phyloP scores from a whole-genome alignment of 2,329 filamentous ascomycete species.

The Xylariomycetidae sp. region DNA sequence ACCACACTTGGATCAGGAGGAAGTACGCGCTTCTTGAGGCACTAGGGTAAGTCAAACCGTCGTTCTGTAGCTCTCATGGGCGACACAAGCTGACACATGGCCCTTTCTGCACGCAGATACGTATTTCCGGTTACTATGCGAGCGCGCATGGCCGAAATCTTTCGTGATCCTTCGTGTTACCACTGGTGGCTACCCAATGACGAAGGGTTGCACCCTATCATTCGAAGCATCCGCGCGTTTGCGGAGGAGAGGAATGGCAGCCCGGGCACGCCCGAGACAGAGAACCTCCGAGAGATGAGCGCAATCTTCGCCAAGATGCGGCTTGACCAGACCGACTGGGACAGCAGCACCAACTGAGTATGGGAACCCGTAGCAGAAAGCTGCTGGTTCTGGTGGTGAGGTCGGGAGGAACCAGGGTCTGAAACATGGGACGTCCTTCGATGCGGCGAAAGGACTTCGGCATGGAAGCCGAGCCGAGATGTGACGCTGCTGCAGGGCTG shows the following conservation, averaged over 20 bases:
- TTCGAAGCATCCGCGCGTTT: conserved; percentile 73
- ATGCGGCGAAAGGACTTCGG: conserved; percentile 19
- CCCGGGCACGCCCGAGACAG: conserved; percentile 49
- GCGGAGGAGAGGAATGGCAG: conserved; percentile 68
- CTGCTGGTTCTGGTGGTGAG: not conserved
- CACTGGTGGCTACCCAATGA: conserved; percentile 89
- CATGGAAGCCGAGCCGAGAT: conserved; percentile 20
- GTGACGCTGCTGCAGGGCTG: conserved; percentile 19
- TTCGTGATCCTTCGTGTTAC: conserved; percentile 63
- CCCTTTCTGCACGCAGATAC: conserved; percentile 51
- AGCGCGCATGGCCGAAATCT: conserved; percentile 67
- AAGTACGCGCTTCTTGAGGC: conserved; percentile 75
- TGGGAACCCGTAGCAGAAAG: not conserved
- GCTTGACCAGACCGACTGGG: conserved; percentile 31
- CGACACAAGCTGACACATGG: not conserved
- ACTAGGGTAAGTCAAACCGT: conserved; percentile 60
- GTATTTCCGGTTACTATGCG: conserved; percentile 74
- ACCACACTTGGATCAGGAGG: conserved; percentile 72
- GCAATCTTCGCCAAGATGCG: conserved; percentile 63
- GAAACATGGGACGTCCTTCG: conserved; percentile 20
- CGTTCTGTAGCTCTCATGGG: not conserved
- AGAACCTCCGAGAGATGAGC: conserved; percentile 68
- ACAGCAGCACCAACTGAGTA: conserved; percentile 4
- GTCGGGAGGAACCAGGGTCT: conserved; percentile 14
- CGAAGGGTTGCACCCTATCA: conserved; percentile 65